phyloP scores from a whole-genome alignment of 2,329 filamentous ascomycete species.

The Alternaria atra region DNA sequence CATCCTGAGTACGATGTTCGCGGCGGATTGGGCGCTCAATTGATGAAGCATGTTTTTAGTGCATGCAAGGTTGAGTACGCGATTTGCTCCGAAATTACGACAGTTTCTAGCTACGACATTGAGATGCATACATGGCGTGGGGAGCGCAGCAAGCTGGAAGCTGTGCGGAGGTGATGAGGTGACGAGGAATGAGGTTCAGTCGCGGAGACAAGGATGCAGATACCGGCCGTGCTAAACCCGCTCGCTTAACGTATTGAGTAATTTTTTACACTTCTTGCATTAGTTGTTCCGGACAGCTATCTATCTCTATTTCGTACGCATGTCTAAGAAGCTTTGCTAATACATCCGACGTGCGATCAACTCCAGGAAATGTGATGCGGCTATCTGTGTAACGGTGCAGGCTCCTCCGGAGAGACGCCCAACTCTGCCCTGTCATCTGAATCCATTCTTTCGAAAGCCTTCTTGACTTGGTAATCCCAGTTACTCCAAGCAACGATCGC shows the following conservation, averaged over 20 bases:
- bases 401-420: slow-evolving; percentile 38
- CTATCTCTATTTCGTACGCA: slow-evolving; percentile 30
- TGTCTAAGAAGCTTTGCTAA: slow-evolving; percentile 34
- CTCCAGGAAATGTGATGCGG: neutral
- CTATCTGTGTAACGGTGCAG: slow-evolving; percentile 27
- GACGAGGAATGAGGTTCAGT: slow-evolving; percentile 31
- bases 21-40: slow-evolving; percentile 18
- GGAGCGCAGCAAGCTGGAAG: slow-evolving; percentile 20
- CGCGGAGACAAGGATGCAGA: slow-evolving; percentile 29
- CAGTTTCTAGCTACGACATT: slow-evolving; percentile 17
- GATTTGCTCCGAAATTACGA: neutral
- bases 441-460: slow-evolving; percentile 76
- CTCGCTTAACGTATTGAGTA: slow-evolving; percentile 33
- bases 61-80: slow-evolving; percentile 1
- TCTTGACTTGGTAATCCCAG: slow-evolving; percentile 77
- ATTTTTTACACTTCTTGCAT: slow-evolving; percentile 36
- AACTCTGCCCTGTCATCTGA: slow-evolving; percentile 54
- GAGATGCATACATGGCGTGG: slow-evolving; percentile 19
- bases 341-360: slow-evolving; percentile 8
- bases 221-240: slow-evolving; percentile 23
- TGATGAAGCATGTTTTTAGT: neutral
- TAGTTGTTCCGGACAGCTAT: slow-evolving; percentile 26
- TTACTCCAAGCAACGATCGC: slow-evolving; percentile 77
- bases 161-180: slow-evolving; percentile 25
- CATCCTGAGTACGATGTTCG: slow-evolving; percentile 3